Evolutionary conservation across 176 grass and related monocot genomes (phyloP).

Genomic region (Hsuehochloa calcarea): DNA sequence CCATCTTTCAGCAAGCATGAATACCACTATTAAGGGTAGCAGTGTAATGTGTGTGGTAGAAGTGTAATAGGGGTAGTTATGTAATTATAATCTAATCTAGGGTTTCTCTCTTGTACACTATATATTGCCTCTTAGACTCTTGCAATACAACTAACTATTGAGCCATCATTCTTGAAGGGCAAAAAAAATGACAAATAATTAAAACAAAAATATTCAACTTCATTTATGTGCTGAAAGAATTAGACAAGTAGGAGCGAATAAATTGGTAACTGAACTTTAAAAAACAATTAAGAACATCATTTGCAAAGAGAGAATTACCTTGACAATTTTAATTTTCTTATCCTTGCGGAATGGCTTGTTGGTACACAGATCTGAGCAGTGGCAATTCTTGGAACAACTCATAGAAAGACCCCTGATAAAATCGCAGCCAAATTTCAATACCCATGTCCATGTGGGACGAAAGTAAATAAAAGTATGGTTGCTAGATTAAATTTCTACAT

Average conservation of each 20-base stretch:
- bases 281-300: slow-evolving; percentile 4
- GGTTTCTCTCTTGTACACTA: too few relatives aligned
- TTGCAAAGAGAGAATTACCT: slow-evolving; percentile 58
- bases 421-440: not conserved
- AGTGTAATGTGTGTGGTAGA: too few relatives aligned
- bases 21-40: not conserved
- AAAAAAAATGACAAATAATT: not conserved
- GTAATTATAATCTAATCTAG: too few relatives aligned
- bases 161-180: not conserved
- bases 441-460: not conserved
- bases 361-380: slow-evolving; percentile 85
- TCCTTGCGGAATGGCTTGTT: slow-evolving; percentile 95
- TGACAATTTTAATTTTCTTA: slow-evolving; percentile 95
- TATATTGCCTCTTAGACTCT: too few relatives aligned
- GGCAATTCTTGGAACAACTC: slow-evolving; percentile 91
- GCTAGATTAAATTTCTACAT: slow-evolving; percentile 16
- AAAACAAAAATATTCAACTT: not conserved
- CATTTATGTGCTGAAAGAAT: not conserved
- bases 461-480: not conserved
- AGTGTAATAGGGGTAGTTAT: too few relatives aligned
- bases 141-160: too few relatives aligned
- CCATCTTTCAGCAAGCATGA: slow-evolving; percentile 7
- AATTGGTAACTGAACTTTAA: not conserved
- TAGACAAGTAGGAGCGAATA: not conserved
- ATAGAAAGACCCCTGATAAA: slow-evolving; percentile 68